Conservation (phyloP, 2,329 filamentous ascomycete species). For the Parascedosporium putredinis region DNA sequence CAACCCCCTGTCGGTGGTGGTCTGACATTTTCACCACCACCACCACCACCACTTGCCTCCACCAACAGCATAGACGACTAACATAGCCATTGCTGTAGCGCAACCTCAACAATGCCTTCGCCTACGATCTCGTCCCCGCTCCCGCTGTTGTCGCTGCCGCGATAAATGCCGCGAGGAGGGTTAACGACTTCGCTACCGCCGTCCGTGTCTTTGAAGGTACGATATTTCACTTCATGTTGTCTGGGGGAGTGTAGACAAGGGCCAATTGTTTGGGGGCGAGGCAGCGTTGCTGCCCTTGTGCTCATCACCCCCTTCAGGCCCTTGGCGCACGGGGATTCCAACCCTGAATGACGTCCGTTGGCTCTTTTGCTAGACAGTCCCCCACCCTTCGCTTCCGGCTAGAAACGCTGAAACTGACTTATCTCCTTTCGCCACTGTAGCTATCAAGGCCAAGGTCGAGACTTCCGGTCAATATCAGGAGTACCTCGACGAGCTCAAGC, state of each 20-base stretch:
- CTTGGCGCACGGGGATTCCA: too few relatives aligned
- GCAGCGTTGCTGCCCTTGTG: too few relatives aligned
- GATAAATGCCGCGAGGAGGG: conserved; percentile 83
- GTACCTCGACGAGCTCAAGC: conserved; percentile 88
- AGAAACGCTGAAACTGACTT: not conserved
- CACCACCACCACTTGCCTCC: conserved; percentile 1
- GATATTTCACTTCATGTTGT: conserved; percentile 17
- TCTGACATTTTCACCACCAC: conserved; percentile 13
- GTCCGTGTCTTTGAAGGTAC: conserved; percentile 97
- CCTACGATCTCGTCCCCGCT: conserved; percentile 97
- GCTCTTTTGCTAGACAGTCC: not conserved
- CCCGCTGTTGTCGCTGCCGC: conserved; percentile 84
- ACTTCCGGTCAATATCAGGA: conserved; percentile 96
- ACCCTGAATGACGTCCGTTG: too few relatives aligned
- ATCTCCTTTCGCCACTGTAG: conserved; percentile 32
- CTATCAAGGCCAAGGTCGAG: conserved; percentile 98
- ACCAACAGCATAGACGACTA: too few relatives aligned
- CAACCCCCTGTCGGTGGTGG: conserved; percentile 8
- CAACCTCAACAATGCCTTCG: conserved; percentile 99
- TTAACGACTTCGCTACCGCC: conserved; percentile 97
- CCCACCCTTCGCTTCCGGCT: too few relatives aligned
- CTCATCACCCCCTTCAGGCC: too few relatives aligned
- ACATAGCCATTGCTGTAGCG: too few relatives aligned
- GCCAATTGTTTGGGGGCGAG: too few relatives aligned
- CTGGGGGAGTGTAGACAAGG: not conserved